These are phyloP conservation scores for Torulaspora indica DNA, from an alignment of 805 yeast species.

Conservation along the genomic window DNA sequence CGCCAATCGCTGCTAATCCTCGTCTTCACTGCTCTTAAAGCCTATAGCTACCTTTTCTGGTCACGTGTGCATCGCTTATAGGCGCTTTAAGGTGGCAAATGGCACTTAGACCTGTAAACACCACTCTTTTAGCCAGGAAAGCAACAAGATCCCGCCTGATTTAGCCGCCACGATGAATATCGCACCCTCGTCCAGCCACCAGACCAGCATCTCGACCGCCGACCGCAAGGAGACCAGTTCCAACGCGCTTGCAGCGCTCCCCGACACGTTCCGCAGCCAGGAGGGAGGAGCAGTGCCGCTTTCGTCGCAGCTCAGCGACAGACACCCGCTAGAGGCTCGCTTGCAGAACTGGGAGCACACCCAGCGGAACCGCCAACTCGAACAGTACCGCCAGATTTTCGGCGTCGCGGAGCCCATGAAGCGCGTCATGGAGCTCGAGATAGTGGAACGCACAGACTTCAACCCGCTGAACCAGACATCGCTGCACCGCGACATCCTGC, in stretches of 20 bases:
- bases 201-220: conserved; percentile 47
- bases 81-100: conserved; percentile 11
- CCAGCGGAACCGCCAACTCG: conserved; percentile 64
- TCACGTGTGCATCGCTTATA: too few species aligned
- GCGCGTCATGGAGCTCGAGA: conserved; percentile 80
- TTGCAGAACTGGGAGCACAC: conserved; percentile 75
- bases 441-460: conserved; percentile 66
- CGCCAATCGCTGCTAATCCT: not conserved
- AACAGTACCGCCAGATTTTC: conserved; percentile 72
- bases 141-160: not conserved
- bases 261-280: conserved; percentile 60
- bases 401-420: conserved; percentile 94
- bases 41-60: not conserved
- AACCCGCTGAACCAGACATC: conserved; percentile 50
- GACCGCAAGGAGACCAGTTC: conserved; percentile 53
- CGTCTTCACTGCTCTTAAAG: not conserved
- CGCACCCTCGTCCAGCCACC: conserved; percentile 49
- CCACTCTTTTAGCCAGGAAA: not conserved
- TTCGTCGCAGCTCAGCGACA: conserved; percentile 59
- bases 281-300: conserved; percentile 54
- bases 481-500: conserved; percentile 70
- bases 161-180: conserved; percentile 38
- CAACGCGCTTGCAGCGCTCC: conserved; percentile 55
- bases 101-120: not conserved
- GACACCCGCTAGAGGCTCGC: conserved; percentile 83